These are phyloP conservation scores for Fonsecaea nubica DNA, from an alignment of 2,329 filamentous ascomycete genomes.

Conservation along the genomic window DNA sequence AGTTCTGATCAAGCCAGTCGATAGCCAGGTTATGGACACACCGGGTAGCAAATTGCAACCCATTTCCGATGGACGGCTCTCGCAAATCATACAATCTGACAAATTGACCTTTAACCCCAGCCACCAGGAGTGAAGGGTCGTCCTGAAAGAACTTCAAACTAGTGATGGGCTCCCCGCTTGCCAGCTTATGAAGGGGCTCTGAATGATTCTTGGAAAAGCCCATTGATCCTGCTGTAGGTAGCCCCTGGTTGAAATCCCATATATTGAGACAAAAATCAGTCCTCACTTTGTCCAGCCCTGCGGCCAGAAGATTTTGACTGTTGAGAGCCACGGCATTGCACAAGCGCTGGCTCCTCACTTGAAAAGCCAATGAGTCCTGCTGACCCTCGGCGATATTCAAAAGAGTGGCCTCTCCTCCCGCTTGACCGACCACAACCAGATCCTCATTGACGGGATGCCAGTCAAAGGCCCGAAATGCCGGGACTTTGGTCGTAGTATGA, in stretches of 20 bases:
- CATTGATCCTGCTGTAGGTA: slow-evolving; percentile 45
- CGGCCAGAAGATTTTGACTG: slow-evolving; percentile 62
- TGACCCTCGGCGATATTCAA: slow-evolving; percentile 61
- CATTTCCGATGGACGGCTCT: slow-evolving; percentile 48
- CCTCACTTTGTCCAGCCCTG: slow-evolving; percentile 67
- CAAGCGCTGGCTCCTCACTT: slow-evolving; percentile 66
- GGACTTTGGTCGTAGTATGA: slow-evolving; percentile 61
- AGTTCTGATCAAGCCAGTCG: slow-evolving; percentile 69
- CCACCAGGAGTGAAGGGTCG: slow-evolving; percentile 66
- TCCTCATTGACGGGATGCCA: slow-evolving; percentile 66
- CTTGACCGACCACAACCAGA: slow-evolving; percentile 66
- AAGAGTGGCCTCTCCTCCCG: slow-evolving; percentile 66
- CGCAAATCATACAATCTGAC: slow-evolving; percentile 68
- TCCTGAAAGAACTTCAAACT: slow-evolving; percentile 69
- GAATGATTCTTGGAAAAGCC: slow-evolving; percentile 35
- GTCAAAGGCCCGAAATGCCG: slow-evolving; percentile 69
- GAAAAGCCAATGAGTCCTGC: slow-evolving; percentile 58
- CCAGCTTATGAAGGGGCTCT: slow-evolving; percentile 64
- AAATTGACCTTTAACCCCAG: slow-evolving; percentile 66
- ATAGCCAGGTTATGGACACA: slow-evolving; percentile 70
- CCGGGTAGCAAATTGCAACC: slow-evolving; percentile 60
- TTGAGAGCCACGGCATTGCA: slow-evolving; percentile 71
- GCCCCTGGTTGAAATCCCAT: slow-evolving; percentile 64
- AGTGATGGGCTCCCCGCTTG: slow-evolving; percentile 66
- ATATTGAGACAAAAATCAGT: slow-evolving; percentile 71